Evolutionary conservation across 176 grass and related monocot genomes (phyloP), one percentile per base, ranked within the genome.

Genomic region (Dendrocalamus sinicus): DNA sequence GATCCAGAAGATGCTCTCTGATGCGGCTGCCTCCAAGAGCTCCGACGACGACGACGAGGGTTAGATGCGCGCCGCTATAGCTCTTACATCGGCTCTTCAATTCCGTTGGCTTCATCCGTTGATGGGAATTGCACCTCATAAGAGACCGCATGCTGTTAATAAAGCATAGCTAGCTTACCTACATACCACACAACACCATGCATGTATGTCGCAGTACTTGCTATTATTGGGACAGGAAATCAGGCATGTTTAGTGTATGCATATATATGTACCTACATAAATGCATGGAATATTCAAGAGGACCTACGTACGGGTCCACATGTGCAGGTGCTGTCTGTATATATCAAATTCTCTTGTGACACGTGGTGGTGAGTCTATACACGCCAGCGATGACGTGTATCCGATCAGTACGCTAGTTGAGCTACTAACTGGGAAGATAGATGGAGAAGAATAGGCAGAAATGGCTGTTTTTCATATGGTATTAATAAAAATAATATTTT

Each of bases 1-100:
- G 79, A 81, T 91, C 73, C 83, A 95, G 86, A 92, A 81, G 82
- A 91, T 90, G 88, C 88, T 91, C 66, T 72, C 80, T 13, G 88
- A 95, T 9, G 80, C 92, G 2, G 85, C 81, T 0, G 81, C 85
- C 61, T 55, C 85, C 81, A 91, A 85, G 46, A 88, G 32, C 81
- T 75, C 62, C 30, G 30, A 32, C 19, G 85, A 87, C 23, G 89
- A 84, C 46, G 89, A 91, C 15, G 54, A 88, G 17, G 69, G 84
- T 22, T 90, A 82, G 39, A 23, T 23, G 3, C 6, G 1, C 52
- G 16, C 16, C 15, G 46, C 14, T 14, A 6, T 45, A 45, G 11
- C 47, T 55, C 23, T 22, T 8, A 16, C 12, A 58, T 76, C 7
- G 23, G 35, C 62, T 39, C 46, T n/a, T n/a, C 46, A 19, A 67